These are phyloP conservation scores for Trichoderma oligosporum DNA, from an alignment of 2,329 filamentous ascomycete species.

Conservation along the genomic window DNA sequence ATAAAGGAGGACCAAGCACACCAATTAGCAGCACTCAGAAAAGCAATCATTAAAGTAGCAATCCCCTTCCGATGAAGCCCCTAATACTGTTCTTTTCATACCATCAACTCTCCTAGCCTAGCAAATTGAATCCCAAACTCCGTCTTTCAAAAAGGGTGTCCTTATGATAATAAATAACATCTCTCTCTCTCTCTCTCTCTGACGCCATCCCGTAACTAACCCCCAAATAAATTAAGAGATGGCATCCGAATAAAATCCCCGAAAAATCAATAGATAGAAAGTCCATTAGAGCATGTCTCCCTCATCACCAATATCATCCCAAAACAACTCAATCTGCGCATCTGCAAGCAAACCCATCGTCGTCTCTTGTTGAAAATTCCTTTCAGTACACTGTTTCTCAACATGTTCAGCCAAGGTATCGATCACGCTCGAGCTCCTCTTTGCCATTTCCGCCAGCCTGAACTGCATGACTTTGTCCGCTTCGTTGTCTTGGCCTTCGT, in stretches of 20 bases:
- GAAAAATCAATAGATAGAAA: neutral
- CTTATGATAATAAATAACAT: no score
- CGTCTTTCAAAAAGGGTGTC: no score
- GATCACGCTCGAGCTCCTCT: neutral
- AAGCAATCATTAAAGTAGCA: no score
- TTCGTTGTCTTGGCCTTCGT: neutral
- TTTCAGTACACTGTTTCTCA: neutral
- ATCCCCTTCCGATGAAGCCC: no score
- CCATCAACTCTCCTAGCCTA: neutral
- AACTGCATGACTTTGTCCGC: conserved; percentile 22
- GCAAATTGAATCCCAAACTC: no score
- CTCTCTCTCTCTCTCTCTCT: no score
- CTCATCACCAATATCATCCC: neutral
- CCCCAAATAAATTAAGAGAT: no score
- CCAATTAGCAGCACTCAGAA: no score
- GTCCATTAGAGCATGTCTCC: neutral
- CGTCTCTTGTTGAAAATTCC: neutral
- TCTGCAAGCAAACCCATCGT: neutral
- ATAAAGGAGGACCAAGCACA: no score
- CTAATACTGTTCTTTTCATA: neutral
- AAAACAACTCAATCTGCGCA: neutral
- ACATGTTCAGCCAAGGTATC: conserved; percentile 10
- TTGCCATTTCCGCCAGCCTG: neutral
- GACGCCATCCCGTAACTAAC: no score
- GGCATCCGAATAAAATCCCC: no score